These are phyloP conservation scores for Phytophthora kernoviae DNA, from an alignment of 352 stramenopile genomes.

Conservation along the genomic window DNA sequence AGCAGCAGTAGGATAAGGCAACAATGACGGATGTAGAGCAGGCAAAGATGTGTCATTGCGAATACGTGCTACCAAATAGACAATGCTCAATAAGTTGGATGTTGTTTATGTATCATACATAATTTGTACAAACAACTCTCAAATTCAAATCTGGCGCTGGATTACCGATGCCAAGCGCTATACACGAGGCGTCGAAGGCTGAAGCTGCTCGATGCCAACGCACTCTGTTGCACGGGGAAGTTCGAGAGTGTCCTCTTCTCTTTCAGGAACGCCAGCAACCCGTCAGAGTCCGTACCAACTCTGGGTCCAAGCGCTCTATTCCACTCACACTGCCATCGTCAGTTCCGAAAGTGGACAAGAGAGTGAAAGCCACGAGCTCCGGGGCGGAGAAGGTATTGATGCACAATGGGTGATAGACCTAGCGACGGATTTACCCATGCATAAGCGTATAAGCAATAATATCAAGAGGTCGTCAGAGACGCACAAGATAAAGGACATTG, in stretches of 20 bases:
- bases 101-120: slow-evolving; percentile 10
- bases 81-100: slow-evolving; percentile 1
- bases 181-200: too few species aligned
- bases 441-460: too few species aligned
- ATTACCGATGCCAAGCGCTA: slow-evolving; percentile 1
- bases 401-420: too few species aligned
- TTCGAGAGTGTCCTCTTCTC: slow-evolving; percentile 43
- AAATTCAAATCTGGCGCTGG: slow-evolving; percentile 8
- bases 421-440: too few species aligned
- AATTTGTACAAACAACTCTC: slow-evolving; percentile 1
- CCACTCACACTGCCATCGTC: slow-evolving; percentile 12
- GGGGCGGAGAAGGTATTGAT: too few species aligned
- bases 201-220: slow-evolving; percentile 3
- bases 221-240: slow-evolving; percentile 45
- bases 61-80: slow-evolving; percentile 33
- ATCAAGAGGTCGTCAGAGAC: too few species aligned
- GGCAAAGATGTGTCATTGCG: slow-evolving; percentile 25
- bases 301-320: slow-evolving; percentile 9
- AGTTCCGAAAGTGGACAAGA: too few species aligned
- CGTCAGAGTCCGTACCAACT: slow-evolving; percentile 21
- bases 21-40: slow-evolving; percentile 24
- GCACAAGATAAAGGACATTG: too few species aligned
- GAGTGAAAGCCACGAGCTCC: too few species aligned
- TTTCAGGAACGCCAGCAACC: slow-evolving; percentile 32
- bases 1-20: slow-evolving; percentile 39